These are phyloP conservation scores for Wallacemonas collosoma DNA, from an alignment of 208 protist species.

Conservation along the genomic window DNA sequence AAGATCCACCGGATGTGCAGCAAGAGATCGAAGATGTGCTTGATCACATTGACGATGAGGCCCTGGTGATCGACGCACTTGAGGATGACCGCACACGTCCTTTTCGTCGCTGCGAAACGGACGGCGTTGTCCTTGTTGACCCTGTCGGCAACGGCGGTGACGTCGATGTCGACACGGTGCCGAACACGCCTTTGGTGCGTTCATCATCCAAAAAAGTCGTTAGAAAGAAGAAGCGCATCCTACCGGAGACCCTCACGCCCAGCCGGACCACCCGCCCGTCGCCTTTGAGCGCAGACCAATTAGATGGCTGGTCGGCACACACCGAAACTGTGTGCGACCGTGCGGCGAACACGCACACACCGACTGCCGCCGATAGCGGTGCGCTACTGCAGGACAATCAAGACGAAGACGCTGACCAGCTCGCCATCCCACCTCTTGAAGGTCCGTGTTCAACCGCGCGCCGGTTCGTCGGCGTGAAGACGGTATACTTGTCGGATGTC, in stretches of 20 bases:
- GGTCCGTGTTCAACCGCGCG: constrained; percentile 2
- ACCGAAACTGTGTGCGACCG: no score
- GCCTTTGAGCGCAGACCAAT: no score
- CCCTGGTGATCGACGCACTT: background rate
- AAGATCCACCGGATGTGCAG: background rate
- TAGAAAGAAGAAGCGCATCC: no score
- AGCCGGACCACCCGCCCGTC: no score
- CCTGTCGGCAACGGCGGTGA: background rate
- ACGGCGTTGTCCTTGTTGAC: background rate
- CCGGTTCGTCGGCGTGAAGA: background rate
- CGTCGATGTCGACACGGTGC: no score
- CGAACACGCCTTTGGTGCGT: no score
- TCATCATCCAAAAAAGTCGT: no score
- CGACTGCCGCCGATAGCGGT: no score
- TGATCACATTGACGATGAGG: background rate
- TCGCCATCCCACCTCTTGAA: background rate
- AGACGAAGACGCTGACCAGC: background rate
- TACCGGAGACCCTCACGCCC: no score
- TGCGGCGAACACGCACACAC: no score
- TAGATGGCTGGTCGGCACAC: no score
- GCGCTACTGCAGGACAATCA: background rate
- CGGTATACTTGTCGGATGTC: constrained; percentile 9
- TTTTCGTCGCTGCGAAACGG: background rate
- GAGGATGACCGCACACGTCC: background rate
- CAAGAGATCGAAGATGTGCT: constrained; percentile 3